Evolutionary conservation across 768 basidiomycete genomes (phyloP).

Genomic region (Calocera viscosa): DNA sequence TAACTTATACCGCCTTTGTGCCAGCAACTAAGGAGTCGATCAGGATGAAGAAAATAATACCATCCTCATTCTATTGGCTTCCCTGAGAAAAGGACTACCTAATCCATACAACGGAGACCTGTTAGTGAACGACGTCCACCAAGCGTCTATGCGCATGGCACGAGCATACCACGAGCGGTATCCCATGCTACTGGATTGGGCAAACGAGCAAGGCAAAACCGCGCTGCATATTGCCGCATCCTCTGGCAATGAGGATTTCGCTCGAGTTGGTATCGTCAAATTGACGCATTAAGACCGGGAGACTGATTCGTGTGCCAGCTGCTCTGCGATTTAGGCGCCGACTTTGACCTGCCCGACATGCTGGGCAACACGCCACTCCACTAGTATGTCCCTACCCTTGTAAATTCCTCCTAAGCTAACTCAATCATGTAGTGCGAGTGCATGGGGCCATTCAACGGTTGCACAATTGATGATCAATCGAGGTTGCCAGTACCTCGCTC

Average conservation of each 20-base stretch:
- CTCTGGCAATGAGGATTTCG: slow-evolving; percentile 82
- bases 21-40: not conserved
- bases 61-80: slow-evolving; percentile 84
- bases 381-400: slow-evolving; percentile 54
- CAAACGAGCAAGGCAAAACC: slow-evolving; percentile 79
- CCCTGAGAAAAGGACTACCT: slow-evolving; percentile 45
- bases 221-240: slow-evolving; percentile 78
- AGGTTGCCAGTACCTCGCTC: slow-evolving; percentile 68
- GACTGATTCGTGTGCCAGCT: slow-evolving; percentile 41
- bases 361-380: slow-evolving; percentile 88
- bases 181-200: slow-evolving; percentile 81
- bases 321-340: slow-evolving; percentile 82
- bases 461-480: slow-evolving; percentile 79
- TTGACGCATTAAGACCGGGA: not conserved
- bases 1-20: not conserved
- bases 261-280: slow-evolving; percentile 44
- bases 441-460: slow-evolving; percentile 76
- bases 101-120: slow-evolving; percentile 37
- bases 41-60: slow-evolving; percentile 91
- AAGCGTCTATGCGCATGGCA: slow-evolving; percentile 75
- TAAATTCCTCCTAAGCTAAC: slow-evolving; percentile 12
- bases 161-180: slow-evolving; percentile 76
- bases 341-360: slow-evolving; percentile 78
- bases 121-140: slow-evolving; percentile 48
- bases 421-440: slow-evolving; percentile 49